A percentile compares a stretch with the other conserved stretches of the same genome.
phyloP scores from a whole-genome alignment of 176 grass and related monocot genomes.

The Poa annua region DNA sequence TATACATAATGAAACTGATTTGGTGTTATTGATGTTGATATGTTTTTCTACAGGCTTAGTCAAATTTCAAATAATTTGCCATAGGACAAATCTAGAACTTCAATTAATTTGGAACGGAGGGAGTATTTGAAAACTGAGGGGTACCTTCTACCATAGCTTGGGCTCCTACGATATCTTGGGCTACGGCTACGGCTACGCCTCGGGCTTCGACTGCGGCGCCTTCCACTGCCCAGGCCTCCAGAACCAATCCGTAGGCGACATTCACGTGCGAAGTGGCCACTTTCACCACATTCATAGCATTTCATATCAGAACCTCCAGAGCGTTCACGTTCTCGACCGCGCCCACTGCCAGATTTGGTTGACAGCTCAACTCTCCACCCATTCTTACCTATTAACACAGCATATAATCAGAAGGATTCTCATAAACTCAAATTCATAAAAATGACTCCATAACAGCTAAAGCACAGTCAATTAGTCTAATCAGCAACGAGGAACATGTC shows the following conservation, averaged over 20 bases:
- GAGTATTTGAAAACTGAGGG: background rate
- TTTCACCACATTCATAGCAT: constrained; percentile 88
- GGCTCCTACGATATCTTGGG: constrained; percentile 78
- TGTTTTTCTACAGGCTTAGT: no score
- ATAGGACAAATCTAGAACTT: background rate
- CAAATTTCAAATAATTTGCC: no score
- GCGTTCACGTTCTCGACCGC: constrained; percentile 55
- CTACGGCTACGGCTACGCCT: constrained; percentile 61
- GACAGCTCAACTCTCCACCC: constrained; percentile 94
- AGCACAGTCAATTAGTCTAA: background rate
- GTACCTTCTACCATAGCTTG: constrained; percentile 86
- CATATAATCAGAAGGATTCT: constrained; percentile 15
- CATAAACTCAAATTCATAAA: constrained; percentile 21
- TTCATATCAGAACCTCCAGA: constrained; percentile 72
- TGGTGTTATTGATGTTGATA: no score
- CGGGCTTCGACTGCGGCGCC: constrained; percentile 60
- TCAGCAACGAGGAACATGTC: background rate
- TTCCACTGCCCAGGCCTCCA: constrained; percentile 70
- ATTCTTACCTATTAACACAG: constrained; percentile 65
- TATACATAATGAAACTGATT: no score
- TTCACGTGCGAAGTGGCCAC: constrained; percentile 90
- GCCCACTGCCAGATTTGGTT: constrained; percentile 64
- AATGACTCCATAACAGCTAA: constrained; percentile 7
- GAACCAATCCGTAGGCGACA: constrained; percentile 72
- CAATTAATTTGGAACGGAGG: background rate